Evolutionary conservation across 1,284 basidiomycete genomes (phyloP).

Genomic region (Rhizoctonia solani): DNA sequence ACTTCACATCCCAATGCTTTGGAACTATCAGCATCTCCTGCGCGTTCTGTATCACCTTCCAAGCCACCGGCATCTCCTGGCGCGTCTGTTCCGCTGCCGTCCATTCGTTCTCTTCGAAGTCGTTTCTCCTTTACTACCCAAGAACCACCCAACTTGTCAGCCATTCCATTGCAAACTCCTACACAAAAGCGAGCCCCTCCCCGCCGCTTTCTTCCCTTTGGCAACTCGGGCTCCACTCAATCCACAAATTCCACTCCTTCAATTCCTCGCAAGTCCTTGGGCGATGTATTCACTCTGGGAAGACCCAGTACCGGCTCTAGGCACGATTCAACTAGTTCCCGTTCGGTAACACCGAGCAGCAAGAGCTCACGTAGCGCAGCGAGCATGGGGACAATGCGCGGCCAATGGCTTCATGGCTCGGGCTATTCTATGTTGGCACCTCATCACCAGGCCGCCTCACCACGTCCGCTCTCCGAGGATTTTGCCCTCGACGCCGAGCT

Average conservation of each 20-base stretch:
- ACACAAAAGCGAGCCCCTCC: constrained; percentile 14
- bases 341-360: constrained; percentile 19
- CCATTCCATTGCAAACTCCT: neutral
- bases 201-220: constrained; percentile 29
- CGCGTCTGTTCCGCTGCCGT: constrained; percentile 22
- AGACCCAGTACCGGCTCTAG: constrained; percentile 16
- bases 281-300: constrained; percentile 21
- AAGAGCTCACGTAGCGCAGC: constrained; percentile 13
- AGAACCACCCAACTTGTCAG: neutral
- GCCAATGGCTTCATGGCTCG: neutral
- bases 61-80: constrained; percentile 20
- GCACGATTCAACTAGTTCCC: neutral
- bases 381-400: constrained; percentile 14
- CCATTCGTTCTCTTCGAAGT: constrained; percentile 31
- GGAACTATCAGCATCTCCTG: constrained; percentile 1
- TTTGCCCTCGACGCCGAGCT: constrained; percentile 6
- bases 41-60: neutral
- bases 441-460: neutral
- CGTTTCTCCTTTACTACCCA: constrained; percentile 25
- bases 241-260: neutral
- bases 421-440: neutral
- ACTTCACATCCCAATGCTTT: neutral
- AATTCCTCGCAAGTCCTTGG: constrained; percentile 22
- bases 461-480: constrained; percentile 17
- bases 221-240: neutral